Percentiles rank a stretch among this genome's conserved stretches.
These are phyloP conservation scores for Pseudogymnoascus sp. DNA, from an alignment of 2,329 filamentous ascomycete genomes.

Conservation along the genomic window DNA sequence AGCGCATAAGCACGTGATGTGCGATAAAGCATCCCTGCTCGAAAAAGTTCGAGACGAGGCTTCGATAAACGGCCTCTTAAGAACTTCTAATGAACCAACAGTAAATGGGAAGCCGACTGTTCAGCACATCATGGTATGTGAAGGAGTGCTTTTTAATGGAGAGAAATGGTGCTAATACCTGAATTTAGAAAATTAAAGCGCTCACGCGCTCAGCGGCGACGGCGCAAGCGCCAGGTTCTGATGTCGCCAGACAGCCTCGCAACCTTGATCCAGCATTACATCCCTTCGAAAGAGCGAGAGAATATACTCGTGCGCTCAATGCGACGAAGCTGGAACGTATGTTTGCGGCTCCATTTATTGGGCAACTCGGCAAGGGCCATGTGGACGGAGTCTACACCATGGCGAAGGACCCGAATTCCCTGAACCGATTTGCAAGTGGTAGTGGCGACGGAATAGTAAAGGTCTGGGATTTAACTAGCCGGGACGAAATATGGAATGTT, in stretches of 20 bases:
- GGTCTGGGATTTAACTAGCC: slow-evolving; percentile 72
- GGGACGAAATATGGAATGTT: slow-evolving; percentile 66
- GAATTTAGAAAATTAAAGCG: slow-evolving; percentile 50
- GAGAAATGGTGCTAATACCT: neutral
- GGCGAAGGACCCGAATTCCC: slow-evolving; percentile 67
- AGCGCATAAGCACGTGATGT: neutral
- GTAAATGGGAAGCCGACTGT: slow-evolving; percentile 11
- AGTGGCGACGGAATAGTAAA: slow-evolving; percentile 92
- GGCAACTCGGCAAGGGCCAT: slow-evolving; percentile 80
- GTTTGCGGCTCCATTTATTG: slow-evolving; percentile 79
- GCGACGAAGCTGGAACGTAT: slow-evolving; percentile 90
- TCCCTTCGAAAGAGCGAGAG: slow-evolving; percentile 82
- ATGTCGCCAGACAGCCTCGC: slow-evolving; percentile 55
- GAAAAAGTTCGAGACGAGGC: slow-evolving; percentile 11
- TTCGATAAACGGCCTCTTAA: neutral
- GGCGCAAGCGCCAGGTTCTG: slow-evolving; percentile 58
- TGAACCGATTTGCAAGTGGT: slow-evolving; percentile 70
- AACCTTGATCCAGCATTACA: slow-evolving; percentile 79
- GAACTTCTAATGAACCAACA: neutral
- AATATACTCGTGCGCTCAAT: slow-evolving; percentile 71
- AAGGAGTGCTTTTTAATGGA: neutral
- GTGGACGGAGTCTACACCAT: slow-evolving; percentile 83
- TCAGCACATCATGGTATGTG: slow-evolving; percentile 24
- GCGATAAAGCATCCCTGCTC: slow-evolving; percentile 9
- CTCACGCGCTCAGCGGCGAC: slow-evolving; percentile 57